Evolutionary conservation across 2,329 filamentous ascomycete genomes (phyloP), one percentile per base, ranked within the genome.

Genomic region (Didymella glomerata): DNA sequence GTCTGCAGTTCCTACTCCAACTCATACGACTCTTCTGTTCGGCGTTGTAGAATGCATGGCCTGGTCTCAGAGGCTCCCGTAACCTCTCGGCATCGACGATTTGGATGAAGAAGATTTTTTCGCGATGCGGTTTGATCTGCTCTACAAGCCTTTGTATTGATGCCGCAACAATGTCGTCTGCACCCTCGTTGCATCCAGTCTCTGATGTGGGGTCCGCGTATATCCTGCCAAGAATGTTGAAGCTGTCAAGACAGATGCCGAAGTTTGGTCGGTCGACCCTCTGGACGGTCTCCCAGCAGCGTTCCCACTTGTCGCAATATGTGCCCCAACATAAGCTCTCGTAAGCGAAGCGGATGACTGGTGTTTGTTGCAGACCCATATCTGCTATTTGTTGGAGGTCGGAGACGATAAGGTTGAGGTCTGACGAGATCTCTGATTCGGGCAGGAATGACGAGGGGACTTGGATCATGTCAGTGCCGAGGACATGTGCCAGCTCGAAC

Each of bases 261-360:
- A 93, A 92, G 75, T 93, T 93, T 9, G 83, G 76, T 8, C 89
- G 77, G 73, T 91, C 81, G 27, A 93, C 89, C 2, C 78, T 78
- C 65, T 82, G 77, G 0, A 93, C 86, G 2, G 92, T 79, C 7
- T 88, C 85, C 88, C 89, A 94, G 64, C 84, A 86, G 11, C 80
- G 78, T 72, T 93, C 90, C 91, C 91, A 94, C 0, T 82, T 87
- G 70, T 91, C 83, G 57, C 88, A 80, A 51, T 86, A 82, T 0
- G 89, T 92, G 10, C 89, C 90, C 86, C 88, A 94, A 65, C 84
- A 87, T 3, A 94, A 80, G 9, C 85, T 86, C 75, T 95, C 91
- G 73, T 91, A 93, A 0, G 88, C 88, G 67, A 92, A 91, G 9
- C 86, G 82, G 24, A 93, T 83, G 1, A 80, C 79, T 1, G 87